phyloP scores from a whole-genome alignment of 2,329 filamentous ascomycete species.

The Pestalotiopsis sp. region DNA sequence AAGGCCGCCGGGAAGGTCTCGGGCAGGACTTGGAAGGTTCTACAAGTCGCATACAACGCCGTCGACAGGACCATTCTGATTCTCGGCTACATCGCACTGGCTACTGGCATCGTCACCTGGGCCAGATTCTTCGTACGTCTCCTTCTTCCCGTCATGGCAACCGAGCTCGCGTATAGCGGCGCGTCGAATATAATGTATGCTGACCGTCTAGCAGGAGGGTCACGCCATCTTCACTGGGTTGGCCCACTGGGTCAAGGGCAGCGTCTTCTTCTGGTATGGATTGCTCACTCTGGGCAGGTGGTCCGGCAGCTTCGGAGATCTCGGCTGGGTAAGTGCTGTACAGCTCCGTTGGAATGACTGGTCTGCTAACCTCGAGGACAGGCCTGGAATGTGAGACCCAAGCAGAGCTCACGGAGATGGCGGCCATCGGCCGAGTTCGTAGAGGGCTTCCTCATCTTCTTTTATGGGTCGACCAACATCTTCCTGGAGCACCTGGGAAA shows the following conservation, averaged over 20 bases:
- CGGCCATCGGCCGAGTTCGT: constrained; percentile 84
- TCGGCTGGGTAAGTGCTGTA: constrained; percentile 70
- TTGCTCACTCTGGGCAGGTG: constrained; percentile 85
- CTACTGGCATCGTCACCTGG: constrained; percentile 75
- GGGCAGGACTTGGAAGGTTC: constrained; percentile 55
- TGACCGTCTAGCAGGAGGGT: constrained; percentile 56
- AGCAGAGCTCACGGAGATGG: constrained; percentile 58
- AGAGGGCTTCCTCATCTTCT: constrained; percentile 87
- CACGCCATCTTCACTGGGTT: constrained; percentile 77
- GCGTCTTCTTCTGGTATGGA: constrained; percentile 93
- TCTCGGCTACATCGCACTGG: constrained; percentile 74
- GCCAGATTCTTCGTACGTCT: constrained; percentile 81
- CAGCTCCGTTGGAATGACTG: neutral
- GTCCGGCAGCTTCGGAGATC: constrained; percentile 86
- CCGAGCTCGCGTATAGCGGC: neutral
- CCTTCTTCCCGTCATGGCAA: neutral
- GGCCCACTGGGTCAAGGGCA: constrained; percentile 92
- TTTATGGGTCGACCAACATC: constrained; percentile 87
- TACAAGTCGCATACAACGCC: constrained; percentile 65
- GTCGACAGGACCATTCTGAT: constrained; percentile 79
- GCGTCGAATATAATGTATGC: constrained; percentile 12
- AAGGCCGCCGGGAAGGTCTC: constrained; percentile 60
- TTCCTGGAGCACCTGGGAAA: constrained; percentile 87
- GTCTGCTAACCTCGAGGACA: constrained; percentile 27
- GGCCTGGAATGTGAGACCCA: constrained; percentile 87